Percentiles rank a stretch among this genome's conserved stretches.
These are phyloP conservation scores for Phylloporus sp. DNA, from an alignment of 768 basidiomycete genomes.

Conservation along the genomic window DNA sequence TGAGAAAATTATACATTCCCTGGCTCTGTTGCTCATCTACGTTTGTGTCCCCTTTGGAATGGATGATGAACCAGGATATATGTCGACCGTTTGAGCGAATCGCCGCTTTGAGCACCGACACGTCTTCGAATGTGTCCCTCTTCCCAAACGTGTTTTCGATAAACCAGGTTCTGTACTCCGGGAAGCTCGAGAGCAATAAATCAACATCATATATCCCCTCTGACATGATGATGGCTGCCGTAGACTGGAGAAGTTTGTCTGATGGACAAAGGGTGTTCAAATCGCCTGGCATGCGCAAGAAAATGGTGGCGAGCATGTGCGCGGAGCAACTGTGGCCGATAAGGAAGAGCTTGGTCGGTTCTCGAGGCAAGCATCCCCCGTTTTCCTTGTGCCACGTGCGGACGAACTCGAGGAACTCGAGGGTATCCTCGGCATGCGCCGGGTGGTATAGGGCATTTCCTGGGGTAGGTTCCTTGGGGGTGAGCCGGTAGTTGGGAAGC, in stretches of 20 bases:
- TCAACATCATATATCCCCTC: conserved; percentile 82
- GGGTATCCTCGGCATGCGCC: conserved; percentile 62
- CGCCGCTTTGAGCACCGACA: conserved; percentile 43
- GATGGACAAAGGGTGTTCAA: conserved; percentile 38
- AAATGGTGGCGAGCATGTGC: conserved; percentile 71
- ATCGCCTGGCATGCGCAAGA: conserved; percentile 46
- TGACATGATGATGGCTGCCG: conserved; percentile 58
- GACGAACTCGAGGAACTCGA: conserved; percentile 60
- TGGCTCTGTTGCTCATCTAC: conserved; percentile 62
- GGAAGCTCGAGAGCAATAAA: conserved; percentile 58
- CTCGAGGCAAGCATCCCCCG: conserved; percentile 29
- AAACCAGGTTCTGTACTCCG: conserved; percentile 68
- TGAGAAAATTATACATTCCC: conserved; percentile 55
- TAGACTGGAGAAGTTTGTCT: conserved; percentile 37
- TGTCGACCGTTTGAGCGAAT: conserved; percentile 32
- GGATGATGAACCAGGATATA: conserved; percentile 67
- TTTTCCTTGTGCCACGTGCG: conserved; percentile 35
- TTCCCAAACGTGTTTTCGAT: conserved; percentile 60
- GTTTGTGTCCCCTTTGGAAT: conserved; percentile 69
- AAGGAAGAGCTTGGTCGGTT: conserved; percentile 47
- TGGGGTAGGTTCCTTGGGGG: conserved; percentile 39
- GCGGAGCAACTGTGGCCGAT: conserved; percentile 82
- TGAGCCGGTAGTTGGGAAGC: conserved; percentile 77
- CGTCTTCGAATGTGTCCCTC: conserved; percentile 43
- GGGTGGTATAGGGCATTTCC: conserved; percentile 55